Conservation (phyloP, 179 eudicot genomes). For the Spergularia azorica region DNA sequence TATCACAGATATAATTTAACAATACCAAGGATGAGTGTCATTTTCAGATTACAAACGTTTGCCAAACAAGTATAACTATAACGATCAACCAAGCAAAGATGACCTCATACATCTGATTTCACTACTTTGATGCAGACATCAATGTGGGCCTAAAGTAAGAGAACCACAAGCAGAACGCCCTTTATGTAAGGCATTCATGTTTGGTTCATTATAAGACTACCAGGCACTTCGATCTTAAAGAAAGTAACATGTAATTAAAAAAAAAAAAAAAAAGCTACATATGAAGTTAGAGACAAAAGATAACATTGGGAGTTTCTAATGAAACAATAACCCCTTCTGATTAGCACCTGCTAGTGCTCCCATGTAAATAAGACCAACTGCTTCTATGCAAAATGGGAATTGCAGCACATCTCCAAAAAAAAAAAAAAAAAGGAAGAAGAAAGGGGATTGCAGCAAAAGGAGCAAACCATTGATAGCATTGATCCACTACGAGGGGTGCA, state of each 20-base stretch:
- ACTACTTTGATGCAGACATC: not conserved
- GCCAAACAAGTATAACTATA: not conserved
- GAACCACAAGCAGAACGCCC: too few relatives aligned
- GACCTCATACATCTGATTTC: not conserved
- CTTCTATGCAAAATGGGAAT: constrained; percentile 4
- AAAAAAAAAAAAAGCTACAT: not conserved
- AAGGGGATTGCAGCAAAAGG: not conserved
- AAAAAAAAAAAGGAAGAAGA: too few relatives aligned
- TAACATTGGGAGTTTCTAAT: not conserved
- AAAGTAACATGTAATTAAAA: not conserved
- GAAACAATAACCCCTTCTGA: not conserved
- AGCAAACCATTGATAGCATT: not conserved
- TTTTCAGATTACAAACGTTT: not conserved
- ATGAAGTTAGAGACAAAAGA: not conserved
- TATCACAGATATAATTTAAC: not conserved
- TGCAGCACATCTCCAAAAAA: not conserved
- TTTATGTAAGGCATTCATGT: not conserved
- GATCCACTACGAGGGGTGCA: not conserved
- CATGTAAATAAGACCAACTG: not conserved
- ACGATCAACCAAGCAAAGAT: not conserved
- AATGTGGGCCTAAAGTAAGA: not conserved
- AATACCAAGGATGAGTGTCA: not conserved
- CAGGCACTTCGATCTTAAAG: not conserved
- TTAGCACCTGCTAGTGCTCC: not conserved
- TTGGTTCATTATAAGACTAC: not conserved